These are phyloP conservation scores for Urochloa ruziziensis DNA, from an alignment of 176 grass and related monocot species.

Conservation along the genomic window DNA sequence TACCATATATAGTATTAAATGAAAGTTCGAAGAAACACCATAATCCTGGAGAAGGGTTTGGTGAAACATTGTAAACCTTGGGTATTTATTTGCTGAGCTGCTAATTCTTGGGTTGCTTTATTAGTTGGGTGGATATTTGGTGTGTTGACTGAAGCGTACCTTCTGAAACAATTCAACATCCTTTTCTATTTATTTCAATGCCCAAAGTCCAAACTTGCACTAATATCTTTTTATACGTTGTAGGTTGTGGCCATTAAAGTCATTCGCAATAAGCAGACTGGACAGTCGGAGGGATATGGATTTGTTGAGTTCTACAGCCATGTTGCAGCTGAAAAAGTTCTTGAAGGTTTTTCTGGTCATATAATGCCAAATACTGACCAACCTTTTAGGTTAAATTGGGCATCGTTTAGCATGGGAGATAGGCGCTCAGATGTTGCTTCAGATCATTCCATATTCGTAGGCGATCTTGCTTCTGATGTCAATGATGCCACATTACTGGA, in stretches of 20 bases:
- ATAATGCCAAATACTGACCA: conserved; percentile 98
- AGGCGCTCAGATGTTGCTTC: conserved; percentile 74
- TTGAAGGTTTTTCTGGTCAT: conserved; percentile 80
- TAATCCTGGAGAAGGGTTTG: not conserved
- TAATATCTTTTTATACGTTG: not conserved
- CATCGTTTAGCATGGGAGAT: conserved; percentile 95
- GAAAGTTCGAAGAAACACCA: not conserved
- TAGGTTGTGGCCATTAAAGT: conserved; percentile 78
- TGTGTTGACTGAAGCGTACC: not conserved
- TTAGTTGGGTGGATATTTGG: not conserved
- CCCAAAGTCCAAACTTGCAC: not conserved
- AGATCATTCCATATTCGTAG: conserved; percentile 95
- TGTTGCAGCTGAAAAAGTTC: conserved; percentile 73
- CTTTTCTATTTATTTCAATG: conserved; percentile 17
- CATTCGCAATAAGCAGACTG: conserved; percentile 87
- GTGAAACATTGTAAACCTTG: not conserved
- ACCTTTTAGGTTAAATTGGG: conserved; percentile 95
- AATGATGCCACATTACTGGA: conserved; percentile 75
- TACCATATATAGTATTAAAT: not conserved
- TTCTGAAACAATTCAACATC: not conserved
- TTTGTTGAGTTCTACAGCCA: conserved; percentile 96
- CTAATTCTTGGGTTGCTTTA: not conserved
- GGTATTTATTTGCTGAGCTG: not conserved
- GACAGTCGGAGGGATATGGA: conserved; percentile 94
- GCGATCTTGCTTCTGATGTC: conserved; percentile 97